Evolutionary conservation across 106 monocot genomes (phyloP), one percentile per base, ranked within the genome.

Genomic region (Xerophyta viscosa): DNA sequence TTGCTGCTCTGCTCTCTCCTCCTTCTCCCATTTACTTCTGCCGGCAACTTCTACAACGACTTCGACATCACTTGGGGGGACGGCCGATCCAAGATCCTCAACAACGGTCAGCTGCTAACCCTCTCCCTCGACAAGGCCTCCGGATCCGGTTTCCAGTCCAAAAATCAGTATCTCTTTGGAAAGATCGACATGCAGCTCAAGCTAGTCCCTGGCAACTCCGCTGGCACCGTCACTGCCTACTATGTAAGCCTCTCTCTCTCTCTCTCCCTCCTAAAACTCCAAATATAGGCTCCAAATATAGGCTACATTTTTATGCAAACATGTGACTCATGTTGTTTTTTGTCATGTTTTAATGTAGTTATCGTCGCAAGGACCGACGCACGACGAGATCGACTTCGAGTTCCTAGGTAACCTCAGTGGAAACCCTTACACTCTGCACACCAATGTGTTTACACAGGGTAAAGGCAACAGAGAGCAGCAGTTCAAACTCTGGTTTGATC

Each of bases 161-260:
- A 66, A 41, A 21, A 67, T 13, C 37, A 53, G 8, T 74, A 61
- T 37, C 48, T 55, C 10, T 74, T 36, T 9, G 53, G 61, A 1
- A 37, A 50, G 66, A 48, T 74, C 8, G 53, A 61, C 23, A 56
- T 67, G 20, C 53, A 67, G 24, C 44, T 74, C 39, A 61, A 74
- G 41, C 73, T 74, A 4, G 55, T 74, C 2, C 20, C 52, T 10
- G 60, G 54, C 6, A 67, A 74, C 53, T 67, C 67, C 8, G 67
- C 73, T 1, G 66, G 67, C 37, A 74, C 61, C 5, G 60, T 66
- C 12, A 56, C 60, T 15, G 54, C 73, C n/a, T 66, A 24, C 28
- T 74, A 74, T 49, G 61, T 46, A 19, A 46, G 46, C 46, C 46
- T 19, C 18, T 20, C 39, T 33, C n/a, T n/a, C n/a, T n/a, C n/a